Base-by-base conservation (phyloP, 805 yeast species). In the Hanseniaspora nectarophila region DNA sequence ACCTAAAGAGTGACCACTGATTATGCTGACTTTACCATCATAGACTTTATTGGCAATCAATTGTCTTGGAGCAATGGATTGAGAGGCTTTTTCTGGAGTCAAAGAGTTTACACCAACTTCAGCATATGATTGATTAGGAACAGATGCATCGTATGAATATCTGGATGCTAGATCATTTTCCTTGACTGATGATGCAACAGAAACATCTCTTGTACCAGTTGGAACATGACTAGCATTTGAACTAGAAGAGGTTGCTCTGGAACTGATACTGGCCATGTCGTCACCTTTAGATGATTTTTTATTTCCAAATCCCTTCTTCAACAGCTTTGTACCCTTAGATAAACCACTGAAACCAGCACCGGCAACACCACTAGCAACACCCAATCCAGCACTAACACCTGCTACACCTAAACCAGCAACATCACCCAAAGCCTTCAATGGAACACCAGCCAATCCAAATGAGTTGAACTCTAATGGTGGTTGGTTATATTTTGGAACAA, bases 401-500 rank as follows among this genome's bases (percentile, higher is more conserved):
- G 63, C 63, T 10, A 63, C 67, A 43, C 67, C 71, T 3, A 65
- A 66, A 35, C 67, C 70, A 4, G 71, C 67, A 18, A 70, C 65
- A 13, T 70, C 75, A 21, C 70, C 73, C 42, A 73, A 74, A 28
- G 72, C 70, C 59, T 73, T 74, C 52, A 76, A 61, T 29, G 82
- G 78, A 20, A 66, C 72, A 33, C 70, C 73, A 9, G 75, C 65
- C 24, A 73, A 58, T 21, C 67, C 67, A 20, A 66, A 63, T 26
- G 75, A 60, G 33, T 67, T 70, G 47, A 68, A 59, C 44, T 61
- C 69, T 42, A 81, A 63, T 45, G 68, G 66, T n/a, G 90, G 86
- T 63, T 83, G 76, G 44, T 78, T 66, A 63, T 82, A 85, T 58
- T 78, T 77, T 20, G 90, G 88, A 42, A 61, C 62, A 66, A 83